Evolutionary conservation across 176 grass and related monocot genomes (phyloP), one percentile per base, ranked within the genome.

Genomic region (Zizania latifolia): DNA sequence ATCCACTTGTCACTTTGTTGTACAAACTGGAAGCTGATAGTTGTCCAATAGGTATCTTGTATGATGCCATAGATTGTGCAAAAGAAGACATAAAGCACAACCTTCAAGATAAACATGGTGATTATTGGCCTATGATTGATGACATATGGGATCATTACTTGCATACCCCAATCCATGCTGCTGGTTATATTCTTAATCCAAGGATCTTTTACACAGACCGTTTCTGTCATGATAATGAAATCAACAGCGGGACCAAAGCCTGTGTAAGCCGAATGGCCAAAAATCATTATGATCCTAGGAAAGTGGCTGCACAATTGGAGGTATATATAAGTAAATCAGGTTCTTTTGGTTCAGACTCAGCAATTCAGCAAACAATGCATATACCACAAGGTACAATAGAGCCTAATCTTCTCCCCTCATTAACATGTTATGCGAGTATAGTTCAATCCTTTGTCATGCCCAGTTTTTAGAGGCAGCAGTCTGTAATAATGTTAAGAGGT

Each of bases 161-260:
- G 61, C 86, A 98, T 59, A 89, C 78, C 59, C 82, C 88, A 24
- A 50, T 94, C 62, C 94, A 98, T 72, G 84, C 81, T 72, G 88
- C 84, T 28, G 89, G 78, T 57, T 89, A 93, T 65, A 62, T 65
- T 78, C 75, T 98, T 29, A 98, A 98, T 72, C 94, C 94, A 17
- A 51, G 62, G 44, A 77, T 92, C 13, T 98, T 87, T 69, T 98
- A 89, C 54, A 59, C 69, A 2, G 72, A 55, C 1, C 29, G 78
- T 24, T 89, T 76, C 78, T 28, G 63, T 60, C 14, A 58, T 41
- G 94, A 98, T 72, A 48, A 71, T 73, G 91, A 98, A 74, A 85
- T 94, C 60, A 75, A 61, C 16, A 92, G 78, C 16, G 94, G 94
- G 39, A 60, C 89, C 40, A 65, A 53, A 10, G 64, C 75, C 39